A percentile compares a stretch with the other conserved stretches of the same genome.
Conservation (phyloP, 1,139 yeast species). For the Blastobotrys apis region DNA sequence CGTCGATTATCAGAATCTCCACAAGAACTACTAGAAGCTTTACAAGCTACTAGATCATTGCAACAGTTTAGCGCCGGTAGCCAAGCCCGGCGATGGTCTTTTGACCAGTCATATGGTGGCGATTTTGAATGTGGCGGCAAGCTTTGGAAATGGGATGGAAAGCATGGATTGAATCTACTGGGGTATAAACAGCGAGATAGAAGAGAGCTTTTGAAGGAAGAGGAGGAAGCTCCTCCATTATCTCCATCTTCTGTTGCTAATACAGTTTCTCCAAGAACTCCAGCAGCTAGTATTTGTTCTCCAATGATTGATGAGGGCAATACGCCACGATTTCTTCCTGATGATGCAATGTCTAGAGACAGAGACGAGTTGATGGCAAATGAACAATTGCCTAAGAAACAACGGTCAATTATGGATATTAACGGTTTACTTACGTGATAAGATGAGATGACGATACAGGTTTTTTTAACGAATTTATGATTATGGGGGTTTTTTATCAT, state of each 20-base stretch:
- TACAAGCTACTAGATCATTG: constrained; percentile 40
- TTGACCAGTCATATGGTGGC: constrained; percentile 23
- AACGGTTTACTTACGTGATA: constrained; percentile 12
- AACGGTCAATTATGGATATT: constrained; percentile 15
- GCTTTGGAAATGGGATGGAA: constrained; percentile 40
- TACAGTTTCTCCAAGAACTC: constrained; percentile 10
- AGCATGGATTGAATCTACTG: constrained; percentile 29
- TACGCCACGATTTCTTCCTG: constrained; percentile 10
- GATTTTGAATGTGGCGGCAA: constrained; percentile 40
- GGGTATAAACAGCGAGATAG: constrained; percentile 14
- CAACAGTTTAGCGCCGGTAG: constrained; percentile 37
- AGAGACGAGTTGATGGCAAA: too few species aligned
- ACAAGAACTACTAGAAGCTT: constrained; percentile 36
- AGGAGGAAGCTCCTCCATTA: constrained; percentile 3
- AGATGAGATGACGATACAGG: not conserved
- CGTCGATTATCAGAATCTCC: constrained; percentile 28
- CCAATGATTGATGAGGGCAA: too few species aligned
- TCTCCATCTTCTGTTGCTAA: constrained; percentile 1
- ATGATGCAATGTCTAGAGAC: not conserved
- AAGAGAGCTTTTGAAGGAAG: not conserved
- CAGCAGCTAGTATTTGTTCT: too few species aligned
- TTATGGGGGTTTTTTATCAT: not conserved
- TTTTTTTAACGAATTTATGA: constrained; percentile 2
- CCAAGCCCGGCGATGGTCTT: constrained; percentile 26
- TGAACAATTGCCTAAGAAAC: constrained; percentile 1